A percentile compares a stretch with the other conserved stretches of the same genome.
These are phyloP conservation scores for Crucibulum cyathiforme DNA, from an alignment of 1,284 basidiomycete species.

Conservation along the genomic window DNA sequence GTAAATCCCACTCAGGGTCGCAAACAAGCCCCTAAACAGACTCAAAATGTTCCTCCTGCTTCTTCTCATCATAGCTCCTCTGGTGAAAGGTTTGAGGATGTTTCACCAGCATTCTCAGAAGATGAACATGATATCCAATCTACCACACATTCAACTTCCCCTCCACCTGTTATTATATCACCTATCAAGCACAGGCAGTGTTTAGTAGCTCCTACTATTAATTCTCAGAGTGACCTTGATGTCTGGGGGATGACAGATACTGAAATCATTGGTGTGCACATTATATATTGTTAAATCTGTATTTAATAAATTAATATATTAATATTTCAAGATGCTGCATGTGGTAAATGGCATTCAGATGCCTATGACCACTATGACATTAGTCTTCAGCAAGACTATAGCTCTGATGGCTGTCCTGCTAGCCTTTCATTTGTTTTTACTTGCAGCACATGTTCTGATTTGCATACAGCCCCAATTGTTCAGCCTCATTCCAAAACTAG, in stretches of 20 bases:
- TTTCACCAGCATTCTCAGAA: too few species aligned
- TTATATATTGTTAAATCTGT: neutral
- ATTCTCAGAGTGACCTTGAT: neutral
- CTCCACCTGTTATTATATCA: too few species aligned
- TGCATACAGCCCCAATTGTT: neutral
- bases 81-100: too few species aligned
- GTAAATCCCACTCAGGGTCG: too few species aligned
- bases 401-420: neutral
- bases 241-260: neutral
- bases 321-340: neutral
- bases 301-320: neutral
- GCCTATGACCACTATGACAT: neutral
- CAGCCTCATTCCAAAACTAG: neutral
- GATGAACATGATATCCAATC: too few species aligned
- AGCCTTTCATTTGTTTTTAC: neutral
- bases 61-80: too few species aligned
- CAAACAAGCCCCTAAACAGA: too few species aligned
- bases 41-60: too few species aligned
- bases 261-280: neutral
- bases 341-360: neutral
- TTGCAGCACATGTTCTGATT: neutral
- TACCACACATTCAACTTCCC: too few species aligned
- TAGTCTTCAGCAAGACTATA: neutral
- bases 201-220: neutral
- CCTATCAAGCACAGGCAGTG: too few species aligned